These are phyloP conservation scores for Larix kaempferi DNA, from an alignment of 75 land plant genomes.

Conservation along the genomic window DNA sequence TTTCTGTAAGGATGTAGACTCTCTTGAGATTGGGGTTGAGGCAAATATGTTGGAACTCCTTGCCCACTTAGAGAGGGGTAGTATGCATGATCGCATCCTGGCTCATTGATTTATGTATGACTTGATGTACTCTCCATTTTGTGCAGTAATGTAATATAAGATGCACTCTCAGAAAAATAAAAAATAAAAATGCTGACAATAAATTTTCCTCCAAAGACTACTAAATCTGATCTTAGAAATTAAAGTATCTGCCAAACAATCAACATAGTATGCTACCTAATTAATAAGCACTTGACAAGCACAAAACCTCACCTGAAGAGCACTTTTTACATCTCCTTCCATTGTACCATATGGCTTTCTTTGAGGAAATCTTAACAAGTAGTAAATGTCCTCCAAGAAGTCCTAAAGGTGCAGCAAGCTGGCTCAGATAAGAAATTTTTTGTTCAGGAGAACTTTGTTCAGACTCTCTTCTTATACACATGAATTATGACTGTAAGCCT, in stretches of 20 bases:
- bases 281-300: neutral
- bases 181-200: too few relatives aligned
- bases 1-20: too few relatives aligned
- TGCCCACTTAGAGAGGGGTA: too few relatives aligned
- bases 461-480: neutral
- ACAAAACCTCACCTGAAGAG: conserved; percentile 54
- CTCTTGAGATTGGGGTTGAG: too few relatives aligned
- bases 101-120: too few relatives aligned
- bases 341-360: conserved; percentile 97
- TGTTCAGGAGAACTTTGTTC: neutral
- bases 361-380: conserved; percentile 92
- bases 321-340: conserved; percentile 96
- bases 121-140: neutral
- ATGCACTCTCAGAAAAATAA: neutral
- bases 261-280: neutral
- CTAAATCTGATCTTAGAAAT: neutral
- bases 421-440: conserved; percentile 4
- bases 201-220: too few relatives aligned
- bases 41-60: too few relatives aligned
- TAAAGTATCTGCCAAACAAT: neutral
- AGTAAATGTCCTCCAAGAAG: conserved; percentile 89
- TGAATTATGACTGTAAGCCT: neutral
- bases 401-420: conserved; percentile 40
- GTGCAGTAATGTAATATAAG: neutral
- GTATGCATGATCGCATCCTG: too few relatives aligned